These are phyloP conservation scores for Corylus heterophylla DNA, from an alignment of 306 rosid species.

Conservation along the genomic window DNA sequence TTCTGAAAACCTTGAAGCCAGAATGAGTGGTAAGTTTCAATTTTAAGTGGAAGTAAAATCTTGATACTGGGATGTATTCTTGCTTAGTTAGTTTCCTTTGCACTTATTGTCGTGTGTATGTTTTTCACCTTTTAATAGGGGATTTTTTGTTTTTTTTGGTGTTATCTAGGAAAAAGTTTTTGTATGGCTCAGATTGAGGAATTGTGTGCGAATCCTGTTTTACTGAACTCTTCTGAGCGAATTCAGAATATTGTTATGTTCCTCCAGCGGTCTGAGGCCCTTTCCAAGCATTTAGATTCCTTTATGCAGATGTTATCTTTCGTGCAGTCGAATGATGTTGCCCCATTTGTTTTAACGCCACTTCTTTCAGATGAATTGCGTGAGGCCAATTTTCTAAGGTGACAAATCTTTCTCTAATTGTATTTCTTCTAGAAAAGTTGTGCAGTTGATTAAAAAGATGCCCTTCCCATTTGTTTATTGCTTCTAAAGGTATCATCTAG, in stretches of 20 bases:
- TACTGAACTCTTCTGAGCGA: constrained; percentile 60
- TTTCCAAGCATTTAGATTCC: constrained; percentile 86
- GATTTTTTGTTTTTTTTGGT: constrained; percentile 17
- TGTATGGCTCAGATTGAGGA: constrained; percentile 84
- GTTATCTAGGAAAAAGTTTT: constrained; percentile 68
- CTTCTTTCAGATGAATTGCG: constrained; percentile 75
- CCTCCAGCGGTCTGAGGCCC: constrained; percentile 83
- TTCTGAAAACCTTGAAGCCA: constrained; percentile 75
- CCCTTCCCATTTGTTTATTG: constrained; percentile 17
- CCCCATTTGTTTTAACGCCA: constrained; percentile 65
- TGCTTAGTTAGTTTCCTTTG: constrained; percentile 14
- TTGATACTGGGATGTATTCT: constrained; percentile 10
- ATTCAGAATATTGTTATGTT: constrained; percentile 70
- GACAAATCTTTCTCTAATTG: constrained; percentile 14
- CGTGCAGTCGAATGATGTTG: constrained; percentile 65
- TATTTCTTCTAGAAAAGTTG: constrained; percentile 28
- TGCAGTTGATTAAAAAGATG: constrained; percentile 12
- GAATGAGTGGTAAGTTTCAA: constrained; percentile 62
- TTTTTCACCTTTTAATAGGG: neutral
- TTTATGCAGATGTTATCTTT: constrained; percentile 92
- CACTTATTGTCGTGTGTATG: constrained; percentile 1
- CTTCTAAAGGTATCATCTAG: constrained; percentile 3
- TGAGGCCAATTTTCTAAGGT: constrained; percentile 76
- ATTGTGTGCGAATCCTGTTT: constrained; percentile 62
- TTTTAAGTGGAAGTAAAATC: constrained; percentile 12